Conservation (phyloP, 345 rosid genomes). For the Alliaria petiolata region DNA sequence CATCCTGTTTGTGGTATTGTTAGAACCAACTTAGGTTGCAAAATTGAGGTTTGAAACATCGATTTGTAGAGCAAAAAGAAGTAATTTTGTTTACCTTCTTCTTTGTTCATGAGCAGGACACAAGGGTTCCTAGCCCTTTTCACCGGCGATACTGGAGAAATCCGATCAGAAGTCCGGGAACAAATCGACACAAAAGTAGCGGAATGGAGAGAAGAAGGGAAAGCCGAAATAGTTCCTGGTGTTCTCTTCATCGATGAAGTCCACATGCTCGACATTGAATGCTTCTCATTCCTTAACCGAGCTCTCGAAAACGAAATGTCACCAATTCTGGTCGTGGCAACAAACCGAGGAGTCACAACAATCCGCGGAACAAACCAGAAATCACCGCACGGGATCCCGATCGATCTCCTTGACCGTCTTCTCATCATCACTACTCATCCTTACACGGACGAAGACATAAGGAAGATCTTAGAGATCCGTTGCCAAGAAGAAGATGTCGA, state of each 20-base stretch:
- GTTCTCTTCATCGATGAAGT: conserved; percentile 97
- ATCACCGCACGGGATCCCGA: conserved; percentile 95
- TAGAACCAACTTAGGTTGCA: neutral
- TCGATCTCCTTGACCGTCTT: conserved; percentile 91
- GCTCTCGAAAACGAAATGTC: conserved; percentile 98
- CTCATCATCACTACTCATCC: conserved; percentile 86
- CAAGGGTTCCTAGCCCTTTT: conserved; percentile 96
- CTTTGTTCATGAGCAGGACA: conserved; percentile 45
- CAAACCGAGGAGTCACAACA: conserved; percentile 84
- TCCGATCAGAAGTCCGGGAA: conserved; percentile 91
- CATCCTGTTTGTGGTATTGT: neutral
- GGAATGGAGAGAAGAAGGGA: conserved; percentile 99
- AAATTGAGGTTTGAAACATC: neutral
- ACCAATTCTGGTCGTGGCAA: conserved; percentile 90
- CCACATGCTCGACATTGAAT: conserved; percentile 97
- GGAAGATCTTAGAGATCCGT: conserved; percentile 79
- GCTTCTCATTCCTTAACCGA: conserved; percentile 96
- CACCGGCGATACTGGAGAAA: conserved; percentile 96
- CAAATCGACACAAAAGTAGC: conserved; percentile 94
- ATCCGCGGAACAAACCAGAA: conserved; percentile 91
- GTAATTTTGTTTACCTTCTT: neutral
- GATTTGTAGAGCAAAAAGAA: neutral
- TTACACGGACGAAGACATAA: conserved; percentile 70
- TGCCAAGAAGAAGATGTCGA: conserved; percentile 96
- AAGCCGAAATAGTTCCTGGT: conserved; percentile 94